Evolutionary conservation across 257 asterid species (phyloP).

Genomic region (Solanum pimpinellifolium): DNA sequence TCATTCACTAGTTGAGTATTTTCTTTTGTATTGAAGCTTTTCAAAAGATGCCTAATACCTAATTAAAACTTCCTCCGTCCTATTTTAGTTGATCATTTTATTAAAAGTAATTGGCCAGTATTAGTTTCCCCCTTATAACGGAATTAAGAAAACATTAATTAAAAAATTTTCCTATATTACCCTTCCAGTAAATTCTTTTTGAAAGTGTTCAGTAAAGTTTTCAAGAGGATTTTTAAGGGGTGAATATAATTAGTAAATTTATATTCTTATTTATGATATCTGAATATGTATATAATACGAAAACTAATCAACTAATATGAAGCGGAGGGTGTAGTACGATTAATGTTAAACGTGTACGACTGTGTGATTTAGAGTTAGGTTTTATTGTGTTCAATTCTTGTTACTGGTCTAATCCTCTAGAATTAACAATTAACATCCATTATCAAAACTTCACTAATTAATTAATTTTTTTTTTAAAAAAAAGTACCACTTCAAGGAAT

Average conservation of each 20-base stretch:
- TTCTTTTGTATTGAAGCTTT: not conserved
- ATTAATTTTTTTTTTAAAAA: not conserved
- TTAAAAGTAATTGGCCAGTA: too few relatives aligned
- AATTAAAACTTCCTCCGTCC: not conserved
- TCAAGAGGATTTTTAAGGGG: too few relatives aligned
- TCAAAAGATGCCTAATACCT: not conserved
- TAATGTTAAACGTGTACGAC: not conserved
- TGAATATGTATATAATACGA: too few relatives aligned
- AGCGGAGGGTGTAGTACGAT: not conserved
- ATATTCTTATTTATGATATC: too few relatives aligned
- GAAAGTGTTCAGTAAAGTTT: too few relatives aligned
- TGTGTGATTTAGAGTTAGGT: not conserved
- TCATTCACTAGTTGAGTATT: too few relatives aligned
- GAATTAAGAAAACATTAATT: too few relatives aligned
- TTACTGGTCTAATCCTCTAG: not conserved
- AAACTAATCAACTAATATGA: not conserved
- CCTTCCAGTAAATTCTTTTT: not conserved
- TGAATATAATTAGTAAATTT: too few relatives aligned
- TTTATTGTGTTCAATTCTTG: not conserved
- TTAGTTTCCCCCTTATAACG: not conserved
- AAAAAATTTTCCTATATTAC: not conserved
- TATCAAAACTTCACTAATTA: not conserved
- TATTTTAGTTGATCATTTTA: too few relatives aligned
- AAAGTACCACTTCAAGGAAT: not conserved
- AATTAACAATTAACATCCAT: not conserved